phyloP scores from a whole-genome alignment of 352 stramenopile genomes.

The Halophytophthora polymorphica region DNA sequence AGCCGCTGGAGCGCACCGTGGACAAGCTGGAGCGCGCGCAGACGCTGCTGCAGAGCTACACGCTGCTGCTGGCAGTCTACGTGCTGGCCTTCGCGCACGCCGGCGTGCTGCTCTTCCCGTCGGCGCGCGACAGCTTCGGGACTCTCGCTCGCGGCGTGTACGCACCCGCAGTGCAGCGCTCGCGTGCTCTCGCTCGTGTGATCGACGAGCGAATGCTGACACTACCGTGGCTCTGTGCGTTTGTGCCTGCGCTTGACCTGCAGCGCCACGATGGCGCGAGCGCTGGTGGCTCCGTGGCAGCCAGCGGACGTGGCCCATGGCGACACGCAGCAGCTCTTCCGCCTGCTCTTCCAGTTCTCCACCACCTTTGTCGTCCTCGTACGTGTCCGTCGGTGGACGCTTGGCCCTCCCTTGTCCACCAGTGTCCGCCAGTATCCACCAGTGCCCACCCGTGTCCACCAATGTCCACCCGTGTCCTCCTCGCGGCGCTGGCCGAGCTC shows the following conservation, averaged over 20 bases:
- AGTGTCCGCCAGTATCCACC: too few species aligned
- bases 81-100: slow-evolving; percentile 45
- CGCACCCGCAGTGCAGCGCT: slow-evolving; percentile 7
- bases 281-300: slow-evolving; percentile 18
- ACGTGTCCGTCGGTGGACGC: slow-evolving; percentile 7
- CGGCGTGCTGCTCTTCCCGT: slow-evolving; percentile 40
- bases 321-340: slow-evolving; percentile 25
- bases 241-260: not conserved
- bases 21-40: slow-evolving; percentile 44
- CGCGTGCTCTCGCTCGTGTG: not conserved
- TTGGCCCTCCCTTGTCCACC: not conserved
- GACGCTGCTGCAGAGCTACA: slow-evolving; percentile 35
- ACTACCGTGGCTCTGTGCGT: not conserved
- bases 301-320: slow-evolving; percentile 13
- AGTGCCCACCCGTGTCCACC: too few species aligned
- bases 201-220: too few species aligned
- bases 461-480: not conserved
- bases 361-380: slow-evolving; percentile 48
- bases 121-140: slow-evolving; percentile 28
- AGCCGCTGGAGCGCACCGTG: slow-evolving; percentile 37
- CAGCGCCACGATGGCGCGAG: slow-evolving; percentile 30
- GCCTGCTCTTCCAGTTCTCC: slow-evolving; percentile 34
- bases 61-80: slow-evolving; percentile 38
- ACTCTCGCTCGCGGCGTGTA: slow-evolving; percentile 49
- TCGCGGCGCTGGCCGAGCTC: not conserved